A percentile compares a stretch with the other conserved stretches of the same genome.
Evolutionary conservation across 331 rosid species (phyloP).

Genomic region (Pyracantha coccinea): DNA sequence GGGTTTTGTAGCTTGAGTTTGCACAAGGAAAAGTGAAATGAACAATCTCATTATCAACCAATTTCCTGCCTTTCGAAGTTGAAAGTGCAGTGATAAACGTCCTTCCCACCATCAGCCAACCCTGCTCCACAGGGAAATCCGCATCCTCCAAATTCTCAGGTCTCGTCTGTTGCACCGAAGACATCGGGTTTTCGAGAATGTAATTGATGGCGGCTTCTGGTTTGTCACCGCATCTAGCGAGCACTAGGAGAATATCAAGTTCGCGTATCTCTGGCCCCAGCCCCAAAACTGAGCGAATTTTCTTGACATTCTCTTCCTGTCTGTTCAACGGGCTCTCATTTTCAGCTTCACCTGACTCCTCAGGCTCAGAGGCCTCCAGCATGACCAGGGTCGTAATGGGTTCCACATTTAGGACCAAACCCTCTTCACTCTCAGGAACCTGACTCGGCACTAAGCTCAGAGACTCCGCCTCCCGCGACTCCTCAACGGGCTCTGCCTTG

Average conservation of each 20-base stretch:
- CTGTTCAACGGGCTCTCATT: not conserved
- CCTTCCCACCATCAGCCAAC: constrained; percentile 69
- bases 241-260: constrained; percentile 7
- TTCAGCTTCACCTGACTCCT: not conserved
- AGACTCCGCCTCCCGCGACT: not conserved
- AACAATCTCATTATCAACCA: constrained; percentile 77
- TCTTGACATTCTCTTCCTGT: constrained; percentile 4
- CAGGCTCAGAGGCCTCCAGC: not conserved
- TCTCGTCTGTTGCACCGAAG: not conserved
- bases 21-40: constrained; percentile 35
- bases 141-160: constrained; percentile 45
- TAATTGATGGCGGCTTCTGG: constrained; percentile 15
- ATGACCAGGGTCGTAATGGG: not conserved
- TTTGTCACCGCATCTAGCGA: not conserved
- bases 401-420: not conserved
- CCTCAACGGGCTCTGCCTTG: not conserved
- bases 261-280: not conserved
- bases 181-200: constrained; percentile 3
- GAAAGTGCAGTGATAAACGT: constrained; percentile 52
- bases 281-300: constrained; percentile 10
- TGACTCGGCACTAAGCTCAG: not conserved
- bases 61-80: constrained; percentile 50
- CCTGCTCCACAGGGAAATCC: constrained; percentile 49
- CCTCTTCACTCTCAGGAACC: not conserved
- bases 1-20: constrained; percentile 19